Evolutionary conservation across 768 basidiomycete genomes (phyloP).

Genomic region (Phaeotremella fagi): DNA sequence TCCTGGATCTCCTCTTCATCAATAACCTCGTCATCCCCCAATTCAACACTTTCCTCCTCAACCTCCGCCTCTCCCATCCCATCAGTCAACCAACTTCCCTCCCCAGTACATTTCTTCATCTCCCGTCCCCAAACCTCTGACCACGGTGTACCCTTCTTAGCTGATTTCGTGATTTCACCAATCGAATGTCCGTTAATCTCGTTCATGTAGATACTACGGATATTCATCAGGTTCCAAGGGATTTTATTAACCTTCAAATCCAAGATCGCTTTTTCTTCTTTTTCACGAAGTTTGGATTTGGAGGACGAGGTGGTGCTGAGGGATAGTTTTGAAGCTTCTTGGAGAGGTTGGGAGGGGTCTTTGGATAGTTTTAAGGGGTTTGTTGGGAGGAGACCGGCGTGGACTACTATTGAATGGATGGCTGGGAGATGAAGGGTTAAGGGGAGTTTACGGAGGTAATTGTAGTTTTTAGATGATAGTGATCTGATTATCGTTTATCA

Average conservation of each 20-base stretch:
- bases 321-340: constrained; percentile 46
- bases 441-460: constrained; percentile 72
- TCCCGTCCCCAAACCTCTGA: constrained; percentile 60
- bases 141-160: constrained; percentile 65
- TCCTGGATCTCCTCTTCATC: constrained; percentile 16
- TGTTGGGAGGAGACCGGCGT: constrained; percentile 73
- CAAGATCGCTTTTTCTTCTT: constrained; percentile 61
- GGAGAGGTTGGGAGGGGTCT: constrained; percentile 65
- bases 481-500: constrained; percentile 43
- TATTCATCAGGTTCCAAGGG: constrained; percentile 72
- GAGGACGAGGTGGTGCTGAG: constrained; percentile 1
- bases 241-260: constrained; percentile 67
- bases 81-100: constrained; percentile 45
- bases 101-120: constrained; percentile 41
- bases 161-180: constrained; percentile 49
- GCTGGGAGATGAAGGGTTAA: constrained; percentile 68
- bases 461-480: constrained; percentile 60
- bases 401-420: constrained; percentile 71
- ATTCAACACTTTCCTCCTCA: constrained; percentile 19
- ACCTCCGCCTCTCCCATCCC: constrained; percentile 53
- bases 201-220: constrained; percentile 57
- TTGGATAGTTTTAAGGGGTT: constrained; percentile 58
- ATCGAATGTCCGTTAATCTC: constrained; percentile 48
- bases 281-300: background rate
- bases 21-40: constrained; percentile 22